Conservation (phyloP, 352 stramenopile species). For the Phytophthora gonapodyides region DNA sequence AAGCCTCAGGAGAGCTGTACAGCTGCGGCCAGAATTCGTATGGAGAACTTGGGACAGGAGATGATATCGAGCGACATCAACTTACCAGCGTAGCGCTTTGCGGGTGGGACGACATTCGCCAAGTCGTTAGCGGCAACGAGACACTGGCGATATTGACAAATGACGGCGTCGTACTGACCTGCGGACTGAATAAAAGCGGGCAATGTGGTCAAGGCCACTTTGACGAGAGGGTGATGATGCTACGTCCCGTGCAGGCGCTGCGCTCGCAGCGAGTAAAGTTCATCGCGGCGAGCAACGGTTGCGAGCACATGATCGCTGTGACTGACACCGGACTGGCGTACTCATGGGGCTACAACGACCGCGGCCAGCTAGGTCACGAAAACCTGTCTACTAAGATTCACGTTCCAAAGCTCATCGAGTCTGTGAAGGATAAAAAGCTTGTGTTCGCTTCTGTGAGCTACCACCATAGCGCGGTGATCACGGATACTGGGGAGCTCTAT, state of each 20-base stretch:
- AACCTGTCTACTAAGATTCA: conserved; percentile 87
- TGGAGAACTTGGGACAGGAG: conserved; percentile 82
- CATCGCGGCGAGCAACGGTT: conserved; percentile 88
- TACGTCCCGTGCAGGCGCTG: conserved; percentile 75
- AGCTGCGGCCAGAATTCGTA: conserved; percentile 91
- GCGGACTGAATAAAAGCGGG: conserved; percentile 87
- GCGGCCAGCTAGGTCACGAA: conserved; percentile 85
- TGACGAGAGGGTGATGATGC: conserved; percentile 86
- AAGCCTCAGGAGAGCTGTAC: conserved; percentile 85
- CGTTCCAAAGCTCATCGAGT: conserved; percentile 84
- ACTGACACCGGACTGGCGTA: conserved; percentile 82
- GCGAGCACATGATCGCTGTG: conserved; percentile 87
- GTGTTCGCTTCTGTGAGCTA: conserved; percentile 84
- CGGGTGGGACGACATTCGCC: conserved; percentile 83
- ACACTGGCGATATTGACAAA: conserved; percentile 84
- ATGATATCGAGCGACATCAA: conserved; percentile 83
- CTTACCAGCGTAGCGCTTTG: conserved; percentile 79
- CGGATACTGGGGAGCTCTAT: conserved; percentile 76
- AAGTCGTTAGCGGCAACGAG: conserved; percentile 87
- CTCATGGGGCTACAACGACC: conserved; percentile 90
- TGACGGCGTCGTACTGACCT: conserved; percentile 79
- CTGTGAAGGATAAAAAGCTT: conserved; percentile 83
- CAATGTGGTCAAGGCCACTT: conserved; percentile 89
- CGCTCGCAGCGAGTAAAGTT: conserved; percentile 80
- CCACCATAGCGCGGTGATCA: conserved; percentile 83